Percentiles rank a stretch among this genome's conserved stretches.
Conservation (phyloP, 306 rosid genomes). For the Clitoria ternatea region DNA sequence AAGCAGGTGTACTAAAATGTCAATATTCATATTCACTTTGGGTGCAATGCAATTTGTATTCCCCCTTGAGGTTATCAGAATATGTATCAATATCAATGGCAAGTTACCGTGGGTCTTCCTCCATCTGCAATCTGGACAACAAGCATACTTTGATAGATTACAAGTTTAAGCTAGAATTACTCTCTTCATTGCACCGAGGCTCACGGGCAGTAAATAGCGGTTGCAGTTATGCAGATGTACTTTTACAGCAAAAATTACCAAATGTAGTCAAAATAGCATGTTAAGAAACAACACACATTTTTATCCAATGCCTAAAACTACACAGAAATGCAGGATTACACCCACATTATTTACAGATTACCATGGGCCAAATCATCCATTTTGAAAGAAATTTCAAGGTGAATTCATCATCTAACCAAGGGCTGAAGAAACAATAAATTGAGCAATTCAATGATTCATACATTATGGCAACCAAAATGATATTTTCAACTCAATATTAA, state of each 20-base stretch:
- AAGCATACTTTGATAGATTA: neutral
- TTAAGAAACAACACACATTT: neutral
- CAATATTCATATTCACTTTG: neutral
- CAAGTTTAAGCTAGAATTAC: neutral
- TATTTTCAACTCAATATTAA: slow-evolving; percentile 22
- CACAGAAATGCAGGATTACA: slow-evolving; percentile 5
- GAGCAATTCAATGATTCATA: slow-evolving; percentile 17
- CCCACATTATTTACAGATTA: slow-evolving; percentile 15
- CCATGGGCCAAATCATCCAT: neutral
- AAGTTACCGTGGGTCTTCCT: neutral
- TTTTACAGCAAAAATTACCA: neutral
- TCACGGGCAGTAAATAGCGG: neutral
- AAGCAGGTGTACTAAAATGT: too few relatives aligned
- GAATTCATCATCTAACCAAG: neutral
- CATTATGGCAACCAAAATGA: slow-evolving; percentile 28
- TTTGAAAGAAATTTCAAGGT: slow-evolving; percentile 20
- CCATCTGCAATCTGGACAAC: neutral
- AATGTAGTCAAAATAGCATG: neutral
- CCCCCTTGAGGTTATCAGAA: neutral
- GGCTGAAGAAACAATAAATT: slow-evolving; percentile 20
- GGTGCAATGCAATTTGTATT: neutral
- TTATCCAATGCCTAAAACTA: neutral
- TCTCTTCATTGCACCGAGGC: neutral
- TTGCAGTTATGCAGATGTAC: neutral
- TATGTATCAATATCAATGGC: neutral